Evolutionary conservation across 164 flowering plant genomes (phyloP).

Genomic region (Annona cherimola): DNA sequence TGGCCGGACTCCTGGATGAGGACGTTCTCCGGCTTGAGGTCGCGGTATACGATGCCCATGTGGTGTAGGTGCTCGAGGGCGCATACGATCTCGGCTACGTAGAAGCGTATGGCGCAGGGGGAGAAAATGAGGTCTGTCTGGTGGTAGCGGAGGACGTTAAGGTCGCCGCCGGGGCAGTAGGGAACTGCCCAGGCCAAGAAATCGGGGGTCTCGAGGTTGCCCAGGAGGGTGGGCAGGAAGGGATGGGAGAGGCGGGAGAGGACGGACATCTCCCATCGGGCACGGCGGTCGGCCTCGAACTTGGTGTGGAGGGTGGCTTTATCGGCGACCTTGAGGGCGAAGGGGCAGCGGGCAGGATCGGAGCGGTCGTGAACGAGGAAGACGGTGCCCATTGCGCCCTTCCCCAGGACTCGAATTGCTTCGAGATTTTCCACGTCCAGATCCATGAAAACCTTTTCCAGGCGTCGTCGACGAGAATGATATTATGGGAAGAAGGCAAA

Average conservation of each 20-base stretch:
- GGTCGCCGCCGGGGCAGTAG: slow-evolving; percentile 86
- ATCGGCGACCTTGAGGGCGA: slow-evolving; percentile 84
- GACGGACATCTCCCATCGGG: slow-evolving; percentile 75
- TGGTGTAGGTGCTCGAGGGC: slow-evolving; percentile 68
- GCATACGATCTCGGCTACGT: slow-evolving; percentile 66
- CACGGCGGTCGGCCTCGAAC: slow-evolving; percentile 72
- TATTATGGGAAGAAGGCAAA: slow-evolving; percentile 2
- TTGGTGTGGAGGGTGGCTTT: slow-evolving; percentile 39
- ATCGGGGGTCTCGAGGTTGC: slow-evolving; percentile 42
- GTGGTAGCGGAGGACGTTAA: slow-evolving; percentile 72
- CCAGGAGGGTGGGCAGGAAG: slow-evolving; percentile 66
- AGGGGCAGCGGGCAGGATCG: slow-evolving; percentile 24
- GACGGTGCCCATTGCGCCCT: slow-evolving; percentile 96
- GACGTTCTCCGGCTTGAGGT: slow-evolving; percentile 82
- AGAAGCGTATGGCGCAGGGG: slow-evolving; percentile 56
- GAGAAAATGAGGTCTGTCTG: slow-evolving; percentile 65
- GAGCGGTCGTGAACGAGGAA: slow-evolving; percentile 50
- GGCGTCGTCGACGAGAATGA: slow-evolving; percentile 1
- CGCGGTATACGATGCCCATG: slow-evolving; percentile 65
- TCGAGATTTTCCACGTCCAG: slow-evolving; percentile 45
- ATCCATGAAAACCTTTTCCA: slow-evolving; percentile 16
- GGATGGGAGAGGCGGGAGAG: slow-evolving; percentile 56
- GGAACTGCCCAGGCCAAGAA: slow-evolving; percentile 79
- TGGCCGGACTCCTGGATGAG: slow-evolving; percentile 67
- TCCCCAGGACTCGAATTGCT: slow-evolving; percentile 62